These are phyloP conservation scores for Cordyceps cicadae DNA, from an alignment of 2,329 filamentous ascomycete species.

Conservation along the genomic window DNA sequence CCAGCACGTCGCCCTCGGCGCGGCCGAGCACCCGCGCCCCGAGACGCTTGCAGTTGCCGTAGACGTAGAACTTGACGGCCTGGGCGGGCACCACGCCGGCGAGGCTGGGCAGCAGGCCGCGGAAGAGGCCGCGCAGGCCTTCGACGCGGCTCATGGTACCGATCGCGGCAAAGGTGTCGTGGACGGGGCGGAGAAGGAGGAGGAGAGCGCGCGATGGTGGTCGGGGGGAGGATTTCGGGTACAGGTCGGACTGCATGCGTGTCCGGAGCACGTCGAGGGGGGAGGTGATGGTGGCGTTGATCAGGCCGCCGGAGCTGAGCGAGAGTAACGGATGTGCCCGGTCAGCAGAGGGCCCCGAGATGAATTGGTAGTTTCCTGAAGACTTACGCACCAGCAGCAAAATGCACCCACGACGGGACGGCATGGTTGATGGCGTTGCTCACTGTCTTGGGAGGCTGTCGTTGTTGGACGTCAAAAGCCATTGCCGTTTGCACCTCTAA, in stretches of 20 bases:
- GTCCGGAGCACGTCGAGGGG: constrained; percentile 93
- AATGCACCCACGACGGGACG: constrained; percentile 63
- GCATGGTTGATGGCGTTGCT: background rate
- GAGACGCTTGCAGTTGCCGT: constrained; percentile 82
- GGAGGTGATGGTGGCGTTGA: constrained; percentile 75
- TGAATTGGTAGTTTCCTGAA: background rate
- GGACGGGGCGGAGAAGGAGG: constrained; percentile 61
- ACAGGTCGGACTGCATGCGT: constrained; percentile 86
- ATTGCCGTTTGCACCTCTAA: background rate
- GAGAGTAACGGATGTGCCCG: background rate
- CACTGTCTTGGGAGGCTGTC: background rate
- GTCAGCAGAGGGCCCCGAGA: background rate
- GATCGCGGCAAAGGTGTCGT: constrained; percentile 80
- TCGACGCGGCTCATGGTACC: constrained; percentile 72
- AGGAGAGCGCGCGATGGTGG: constrained; percentile 54
- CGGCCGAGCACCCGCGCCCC: constrained; percentile 67
- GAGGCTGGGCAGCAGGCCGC: constrained; percentile 82
- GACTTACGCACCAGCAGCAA: constrained; percentile 72
- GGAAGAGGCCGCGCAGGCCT: constrained; percentile 82
- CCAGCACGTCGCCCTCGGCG: constrained; percentile 59
- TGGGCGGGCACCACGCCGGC: constrained; percentile 83
- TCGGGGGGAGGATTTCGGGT: constrained; percentile 66
- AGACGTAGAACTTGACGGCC: constrained; percentile 88
- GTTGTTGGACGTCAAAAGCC: background rate
- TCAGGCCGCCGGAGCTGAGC: constrained; percentile 72